phyloP scores from a whole-genome alignment of 257 asterid genomes.

The Solanum paucissectum region DNA sequence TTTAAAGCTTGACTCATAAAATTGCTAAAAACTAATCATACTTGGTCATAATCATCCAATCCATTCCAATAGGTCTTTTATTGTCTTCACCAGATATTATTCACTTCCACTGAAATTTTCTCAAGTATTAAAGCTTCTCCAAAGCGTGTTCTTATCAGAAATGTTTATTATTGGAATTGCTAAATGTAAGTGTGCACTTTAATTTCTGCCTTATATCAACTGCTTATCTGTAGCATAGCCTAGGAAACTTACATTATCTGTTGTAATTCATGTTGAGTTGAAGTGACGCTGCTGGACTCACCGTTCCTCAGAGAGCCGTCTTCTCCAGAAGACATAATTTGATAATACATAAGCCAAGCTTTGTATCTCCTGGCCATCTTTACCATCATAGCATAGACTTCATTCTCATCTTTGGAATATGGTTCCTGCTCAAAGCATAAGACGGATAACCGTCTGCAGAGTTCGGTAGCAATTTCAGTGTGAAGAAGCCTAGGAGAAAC shows the following conservation, averaged over 20 bases:
- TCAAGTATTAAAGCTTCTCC: not conserved
- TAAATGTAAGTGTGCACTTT: not conserved
- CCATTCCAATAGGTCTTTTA: not conserved
- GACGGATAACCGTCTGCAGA: slow-evolving; percentile 28
- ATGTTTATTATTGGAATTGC: not conserved
- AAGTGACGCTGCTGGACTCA: not conserved
- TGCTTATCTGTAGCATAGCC: not conserved
- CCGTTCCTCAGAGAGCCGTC: not conserved
- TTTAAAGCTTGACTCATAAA: not conserved
- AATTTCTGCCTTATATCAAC: not conserved
- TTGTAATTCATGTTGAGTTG: slow-evolving; percentile 11
- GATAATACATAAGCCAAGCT: slow-evolving; percentile 82
- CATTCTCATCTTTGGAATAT: slow-evolving; percentile 12
- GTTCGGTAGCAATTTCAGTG: slow-evolving; percentile 47
- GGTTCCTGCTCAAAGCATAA: slow-evolving; percentile 13
- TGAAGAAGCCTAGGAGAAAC: slow-evolving; percentile 48
- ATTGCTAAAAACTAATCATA: not conserved
- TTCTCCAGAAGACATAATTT: slow-evolving; percentile 48
- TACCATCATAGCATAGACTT: slow-evolving; percentile 32
- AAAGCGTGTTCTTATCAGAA: not conserved
- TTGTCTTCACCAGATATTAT: not conserved
- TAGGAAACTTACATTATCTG: slow-evolving; percentile 21
- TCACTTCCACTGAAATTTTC: not conserved
- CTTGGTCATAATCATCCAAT: not conserved
- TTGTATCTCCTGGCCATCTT: slow-evolving; percentile 53